phyloP scores from a whole-genome alignment of 805 yeast species.

The Candida tibetensis region DNA sequence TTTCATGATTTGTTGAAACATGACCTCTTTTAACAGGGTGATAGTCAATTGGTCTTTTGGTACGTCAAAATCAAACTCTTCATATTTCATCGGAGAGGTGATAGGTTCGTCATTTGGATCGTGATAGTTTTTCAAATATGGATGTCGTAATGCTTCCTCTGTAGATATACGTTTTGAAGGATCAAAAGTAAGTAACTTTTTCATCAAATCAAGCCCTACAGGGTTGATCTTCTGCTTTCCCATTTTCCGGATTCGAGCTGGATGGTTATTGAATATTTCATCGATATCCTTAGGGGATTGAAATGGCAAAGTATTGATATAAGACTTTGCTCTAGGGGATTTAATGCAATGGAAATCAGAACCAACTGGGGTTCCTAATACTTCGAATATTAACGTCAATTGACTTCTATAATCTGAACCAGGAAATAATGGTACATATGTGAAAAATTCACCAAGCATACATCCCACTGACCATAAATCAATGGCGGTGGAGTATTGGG shows the following conservation, averaged over 20 bases:
- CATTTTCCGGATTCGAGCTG: constrained; percentile 15
- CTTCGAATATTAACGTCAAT: constrained; percentile 60
- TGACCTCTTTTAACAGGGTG: constrained; percentile 7
- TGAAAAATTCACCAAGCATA: constrained; percentile 66
- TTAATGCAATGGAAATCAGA: constrained; percentile 17
- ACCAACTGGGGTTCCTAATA: constrained; percentile 64
- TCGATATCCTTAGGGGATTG: constrained; percentile 17
- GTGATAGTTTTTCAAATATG: constrained; percentile 9
- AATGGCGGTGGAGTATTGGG: constrained; percentile 71
- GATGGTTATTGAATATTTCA: constrained; percentile 18
- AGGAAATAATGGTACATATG: constrained; percentile 65
- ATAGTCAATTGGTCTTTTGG: constrained; percentile 10
- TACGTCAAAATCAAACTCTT: constrained; percentile 29
- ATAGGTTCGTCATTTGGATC: constrained; percentile 30
- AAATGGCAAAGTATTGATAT: constrained; percentile 25
- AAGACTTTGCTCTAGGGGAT: constrained; percentile 24
- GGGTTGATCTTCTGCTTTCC: constrained; percentile 20
- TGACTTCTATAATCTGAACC: constrained; percentile 75
- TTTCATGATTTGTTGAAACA: constrained; percentile 9
- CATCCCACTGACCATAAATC: constrained; percentile 84
- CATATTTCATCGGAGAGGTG: constrained; percentile 19
- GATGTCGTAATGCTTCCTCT: constrained; percentile 11
- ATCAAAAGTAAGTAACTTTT: constrained; percentile 8
- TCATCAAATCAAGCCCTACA: constrained; percentile 23
- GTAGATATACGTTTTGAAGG: constrained; percentile 8